A percentile compares a stretch with the other conserved stretches of the same genome.
Evolutionary conservation across 2,329 filamentous ascomycete species (phyloP).

Genomic region (Bisporella sp.): DNA sequence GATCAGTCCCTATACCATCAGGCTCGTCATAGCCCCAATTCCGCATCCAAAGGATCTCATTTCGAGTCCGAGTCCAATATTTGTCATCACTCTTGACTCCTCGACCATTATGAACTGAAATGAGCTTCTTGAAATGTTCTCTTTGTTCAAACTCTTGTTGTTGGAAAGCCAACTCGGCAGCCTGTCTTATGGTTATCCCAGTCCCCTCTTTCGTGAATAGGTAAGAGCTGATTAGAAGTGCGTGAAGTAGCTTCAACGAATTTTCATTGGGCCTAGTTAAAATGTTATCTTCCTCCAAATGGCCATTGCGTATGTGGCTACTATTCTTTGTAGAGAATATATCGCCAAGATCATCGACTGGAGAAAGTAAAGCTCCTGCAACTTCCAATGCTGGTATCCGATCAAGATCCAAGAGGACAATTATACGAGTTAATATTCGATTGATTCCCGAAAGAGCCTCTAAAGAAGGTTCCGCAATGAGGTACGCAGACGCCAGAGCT

Average conservation of each 20-base stretch:
- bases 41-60: constrained; percentile 66
- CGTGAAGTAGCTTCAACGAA: constrained; percentile 53
- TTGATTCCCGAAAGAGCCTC: constrained; percentile 56
- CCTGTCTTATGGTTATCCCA: constrained; percentile 42
- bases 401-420: constrained; percentile 52
- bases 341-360: constrained; percentile 29
- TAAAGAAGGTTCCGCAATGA: constrained; percentile 51
- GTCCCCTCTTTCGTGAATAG: constrained; percentile 45
- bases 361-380: constrained; percentile 39
- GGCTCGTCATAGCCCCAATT: constrained; percentile 56
- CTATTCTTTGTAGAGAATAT: constrained; percentile 36
- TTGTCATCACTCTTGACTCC: constrained; percentile 49
- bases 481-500: constrained; percentile 60
- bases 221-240: constrained; percentile 54
- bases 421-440: constrained; percentile 51
- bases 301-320: constrained; percentile 39
- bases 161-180: constrained; percentile 57
- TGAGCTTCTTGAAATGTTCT: constrained; percentile 42
- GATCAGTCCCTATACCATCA: constrained; percentile 24
- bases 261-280: constrained; percentile 54
- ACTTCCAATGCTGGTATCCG: constrained; percentile 44
- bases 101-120: constrained; percentile 31
- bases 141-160: constrained; percentile 59
- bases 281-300: constrained; percentile 53
- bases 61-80: constrained; percentile 55